These are phyloP conservation scores for Combretum micranthum DNA, from an alignment of 345 rosid genomes.

Conservation along the genomic window DNA sequence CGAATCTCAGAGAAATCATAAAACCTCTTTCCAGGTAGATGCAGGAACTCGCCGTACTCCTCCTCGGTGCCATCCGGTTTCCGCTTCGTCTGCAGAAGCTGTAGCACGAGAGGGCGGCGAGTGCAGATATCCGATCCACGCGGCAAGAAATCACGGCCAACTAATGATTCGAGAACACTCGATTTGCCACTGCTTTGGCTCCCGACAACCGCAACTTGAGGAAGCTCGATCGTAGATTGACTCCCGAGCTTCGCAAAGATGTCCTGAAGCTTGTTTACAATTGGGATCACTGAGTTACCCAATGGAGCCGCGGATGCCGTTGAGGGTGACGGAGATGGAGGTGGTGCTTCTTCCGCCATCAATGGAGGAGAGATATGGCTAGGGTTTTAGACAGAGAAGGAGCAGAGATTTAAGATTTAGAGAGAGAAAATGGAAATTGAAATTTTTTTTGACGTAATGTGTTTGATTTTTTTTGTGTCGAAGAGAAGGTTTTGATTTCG, in stretches of 20 bases:
- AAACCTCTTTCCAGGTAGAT: conserved; percentile 69
- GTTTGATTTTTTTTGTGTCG: too few relatives aligned
- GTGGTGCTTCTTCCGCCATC: conserved; percentile 30
- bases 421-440: neutral
- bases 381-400: conserved; percentile 12
- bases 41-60: conserved; percentile 95
- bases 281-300: conserved; percentile 88
- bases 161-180: conserved; percentile 94
- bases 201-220: conserved; percentile 98
- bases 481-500: too few relatives aligned
- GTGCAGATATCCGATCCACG: conserved; percentile 92
- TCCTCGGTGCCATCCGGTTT: conserved; percentile 57
- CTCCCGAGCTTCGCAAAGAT: conserved; percentile 92
- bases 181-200: conserved; percentile 99
- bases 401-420: neutral
- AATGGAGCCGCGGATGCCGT: conserved; percentile 35
- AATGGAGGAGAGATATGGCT: conserved; percentile 1
- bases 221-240: conserved; percentile 86
- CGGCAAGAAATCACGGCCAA: conserved; percentile 94
- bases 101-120: conserved; percentile 92
- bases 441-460: too few relatives aligned
- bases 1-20: conserved; percentile 90
- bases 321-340: conserved; percentile 19
- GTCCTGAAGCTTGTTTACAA: conserved; percentile 91
- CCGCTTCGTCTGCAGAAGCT: conserved; percentile 78